These are phyloP conservation scores for Leccinum rimulosum DNA, from an alignment of 768 basidiomycete genomes.

Conservation along the genomic window DNA sequence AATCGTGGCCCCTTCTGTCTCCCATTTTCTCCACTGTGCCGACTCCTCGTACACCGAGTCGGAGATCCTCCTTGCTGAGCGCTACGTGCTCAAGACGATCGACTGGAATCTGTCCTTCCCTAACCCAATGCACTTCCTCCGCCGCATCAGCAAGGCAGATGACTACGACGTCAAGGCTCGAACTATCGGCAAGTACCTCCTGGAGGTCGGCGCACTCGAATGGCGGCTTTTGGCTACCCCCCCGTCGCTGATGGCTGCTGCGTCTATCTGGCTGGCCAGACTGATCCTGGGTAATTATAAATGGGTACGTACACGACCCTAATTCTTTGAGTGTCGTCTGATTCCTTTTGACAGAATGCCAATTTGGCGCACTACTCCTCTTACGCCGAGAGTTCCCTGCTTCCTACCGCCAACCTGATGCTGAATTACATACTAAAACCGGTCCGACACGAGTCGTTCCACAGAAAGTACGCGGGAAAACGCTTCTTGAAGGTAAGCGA, in stretches of 20 bases:
- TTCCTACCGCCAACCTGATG: constrained; percentile 84
- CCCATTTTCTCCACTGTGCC: constrained; percentile 75
- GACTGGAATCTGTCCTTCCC: constrained; percentile 86
- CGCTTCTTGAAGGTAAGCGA: constrained; percentile 73
- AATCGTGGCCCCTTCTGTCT: constrained; percentile 81
- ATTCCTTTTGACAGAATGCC: constrained; percentile 51
- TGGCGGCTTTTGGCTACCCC: constrained; percentile 70
- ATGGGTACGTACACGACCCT: constrained; percentile 66
- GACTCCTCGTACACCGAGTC: constrained; percentile 73
- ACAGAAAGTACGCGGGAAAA: constrained; percentile 86
- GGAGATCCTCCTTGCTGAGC: constrained; percentile 86
- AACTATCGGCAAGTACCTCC: constrained; percentile 86
- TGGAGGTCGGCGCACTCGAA: constrained; percentile 84
- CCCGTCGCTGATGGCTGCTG: constrained; percentile 80
- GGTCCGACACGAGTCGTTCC: constrained; percentile 70
- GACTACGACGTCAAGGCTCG: constrained; percentile 82
- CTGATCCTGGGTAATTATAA: constrained; percentile 72
- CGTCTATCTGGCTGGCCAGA: constrained; percentile 83
- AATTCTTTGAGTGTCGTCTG: not conserved
- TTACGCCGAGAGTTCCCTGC: constrained; percentile 74
- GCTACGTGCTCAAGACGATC: constrained; percentile 81
- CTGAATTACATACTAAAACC: constrained; percentile 81
- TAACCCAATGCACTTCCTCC: constrained; percentile 85
- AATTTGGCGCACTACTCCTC: constrained; percentile 87
- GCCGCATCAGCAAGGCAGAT: constrained; percentile 91